Base-by-base conservation (phyloP, 257 asterid genomes). In the Penstemon davidsonii region DNA sequence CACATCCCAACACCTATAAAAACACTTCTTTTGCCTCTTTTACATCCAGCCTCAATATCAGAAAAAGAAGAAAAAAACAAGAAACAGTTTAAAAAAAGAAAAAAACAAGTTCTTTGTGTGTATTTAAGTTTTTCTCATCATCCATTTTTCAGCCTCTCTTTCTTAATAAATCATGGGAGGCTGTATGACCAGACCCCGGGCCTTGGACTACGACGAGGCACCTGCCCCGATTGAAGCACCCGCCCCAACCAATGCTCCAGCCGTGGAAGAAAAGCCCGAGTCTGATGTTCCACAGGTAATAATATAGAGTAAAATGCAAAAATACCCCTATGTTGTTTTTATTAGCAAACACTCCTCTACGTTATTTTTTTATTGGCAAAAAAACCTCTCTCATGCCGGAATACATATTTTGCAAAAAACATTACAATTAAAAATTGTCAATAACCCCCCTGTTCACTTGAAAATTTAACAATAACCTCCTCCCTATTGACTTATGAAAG, bases 161-260 rank as follows among this genome's bases (percentile, higher is more conserved):
- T 75, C 60, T 54, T 64, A 45, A 66, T 33, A 55, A 59, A 78
- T 62, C 73, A 87, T 90, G 97, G 97, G 97, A 76, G 97, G 90
- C 87, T 90, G 97, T 65, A 96, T 90, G 68, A 90, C 90, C 86
- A 90, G 68, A 84, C 96, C 96, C 0, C 84, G 80, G 83, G 89
- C 78, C 70, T 80, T 87, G 82, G 87, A 79, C 19, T 39, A 41
- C 43, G 73, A 79, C 39, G 54, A 74, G 51, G 77, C 69, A 4
- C 86, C 83, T 0, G 82, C 79, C 58, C 82, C 85, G 0, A 75
- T 71, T 61, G 85, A 84, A 4, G 72, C 72, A 10, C 77, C 75
- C 18, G 70, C 72, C 42, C 70, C 85, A 1, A 73, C 67, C 52
- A 84, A 77, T 53, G 82, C 42, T n/a, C 75, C 68, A 2, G 52